These are phyloP conservation scores for Oidium heveae DNA, from an alignment of 2,329 filamentous ascomycete genomes.

Conservation along the genomic window DNA sequence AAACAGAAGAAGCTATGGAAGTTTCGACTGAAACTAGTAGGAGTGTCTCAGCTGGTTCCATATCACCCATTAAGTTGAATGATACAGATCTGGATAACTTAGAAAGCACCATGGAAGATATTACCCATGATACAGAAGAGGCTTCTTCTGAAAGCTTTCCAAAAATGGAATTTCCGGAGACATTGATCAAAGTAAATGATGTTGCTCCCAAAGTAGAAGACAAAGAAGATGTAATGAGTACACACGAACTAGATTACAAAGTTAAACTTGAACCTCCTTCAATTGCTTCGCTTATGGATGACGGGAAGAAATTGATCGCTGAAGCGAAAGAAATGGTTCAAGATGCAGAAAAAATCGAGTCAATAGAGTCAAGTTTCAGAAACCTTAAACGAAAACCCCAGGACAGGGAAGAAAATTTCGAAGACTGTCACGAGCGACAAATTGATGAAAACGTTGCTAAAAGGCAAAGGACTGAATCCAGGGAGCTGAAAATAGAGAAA, in stretches of 20 bases:
- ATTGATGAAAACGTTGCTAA: constrained; percentile 29
- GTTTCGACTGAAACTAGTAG: constrained; percentile 15
- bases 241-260: no score
- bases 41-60: neutral
- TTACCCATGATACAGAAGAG: no score
- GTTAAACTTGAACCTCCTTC: no score
- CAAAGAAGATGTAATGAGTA: no score
- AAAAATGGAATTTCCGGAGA: no score
- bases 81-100: no score
- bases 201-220: no score
- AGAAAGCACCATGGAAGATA: no score
- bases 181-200: no score
- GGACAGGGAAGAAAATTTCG: constrained; percentile 31
- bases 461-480: constrained; percentile 48
- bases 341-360: constrained; percentile 25
- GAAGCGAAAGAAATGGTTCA: constrained; percentile 76
- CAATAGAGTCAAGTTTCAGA: constrained; percentile 5
- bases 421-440: constrained; percentile 21
- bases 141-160: no score
- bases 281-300: no score
- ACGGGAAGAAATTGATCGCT: constrained; percentile 40
- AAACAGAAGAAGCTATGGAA: constrained; percentile 15
- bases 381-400: constrained; percentile 50
- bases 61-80: no score
- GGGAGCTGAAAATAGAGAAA: constrained; percentile 60